Percentiles rank a stretch among this genome's conserved stretches.
Conservation (phyloP, 2,329 filamentous ascomycete genomes). For the Cladobotryum mycophilum region DNA sequence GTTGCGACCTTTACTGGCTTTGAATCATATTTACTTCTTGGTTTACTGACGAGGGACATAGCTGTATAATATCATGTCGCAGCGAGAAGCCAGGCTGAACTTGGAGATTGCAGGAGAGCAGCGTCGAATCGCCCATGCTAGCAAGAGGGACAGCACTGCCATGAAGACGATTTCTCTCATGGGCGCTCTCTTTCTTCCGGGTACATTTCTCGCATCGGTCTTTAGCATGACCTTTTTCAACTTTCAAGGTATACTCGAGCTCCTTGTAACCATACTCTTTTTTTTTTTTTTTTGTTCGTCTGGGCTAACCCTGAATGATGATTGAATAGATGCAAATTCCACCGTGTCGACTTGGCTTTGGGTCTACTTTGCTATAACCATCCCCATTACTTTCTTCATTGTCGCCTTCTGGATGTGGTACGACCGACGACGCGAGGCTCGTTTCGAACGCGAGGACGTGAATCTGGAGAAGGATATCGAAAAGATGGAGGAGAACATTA, state of each 20-base stretch:
- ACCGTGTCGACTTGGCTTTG: slow-evolving; percentile 48
- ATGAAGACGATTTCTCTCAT: slow-evolving; percentile 62
- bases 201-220: slow-evolving; percentile 55
- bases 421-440: slow-evolving; percentile 43
- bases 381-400: slow-evolving; percentile 51
- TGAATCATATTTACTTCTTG: background rate
- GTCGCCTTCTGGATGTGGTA: slow-evolving; percentile 50
- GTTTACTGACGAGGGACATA: slow-evolving; percentile 20
- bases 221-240: slow-evolving; percentile 65
- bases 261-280: background rate
- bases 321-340: slow-evolving; percentile 19
- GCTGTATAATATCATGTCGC: slow-evolving; percentile 61
- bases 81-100: slow-evolving; percentile 58
- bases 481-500: slow-evolving; percentile 51
- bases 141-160: slow-evolving; percentile 55
- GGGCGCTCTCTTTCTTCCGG: slow-evolving; percentile 57
- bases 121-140: slow-evolving; percentile 51
- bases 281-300: no score
- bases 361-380: slow-evolving; percentile 57
- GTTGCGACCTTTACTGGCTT: slow-evolving; percentile 18
- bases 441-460: slow-evolving; percentile 42
- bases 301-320: background rate
- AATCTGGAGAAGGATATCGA: slow-evolving; percentile 50
- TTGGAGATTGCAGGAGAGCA: slow-evolving; percentile 58
- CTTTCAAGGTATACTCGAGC: slow-evolving; percentile 40